Evolutionary conservation across 345 rosid species (phyloP), one percentile per base, ranked within the genome.

Genomic region (Orychophragmus violaceus): DNA sequence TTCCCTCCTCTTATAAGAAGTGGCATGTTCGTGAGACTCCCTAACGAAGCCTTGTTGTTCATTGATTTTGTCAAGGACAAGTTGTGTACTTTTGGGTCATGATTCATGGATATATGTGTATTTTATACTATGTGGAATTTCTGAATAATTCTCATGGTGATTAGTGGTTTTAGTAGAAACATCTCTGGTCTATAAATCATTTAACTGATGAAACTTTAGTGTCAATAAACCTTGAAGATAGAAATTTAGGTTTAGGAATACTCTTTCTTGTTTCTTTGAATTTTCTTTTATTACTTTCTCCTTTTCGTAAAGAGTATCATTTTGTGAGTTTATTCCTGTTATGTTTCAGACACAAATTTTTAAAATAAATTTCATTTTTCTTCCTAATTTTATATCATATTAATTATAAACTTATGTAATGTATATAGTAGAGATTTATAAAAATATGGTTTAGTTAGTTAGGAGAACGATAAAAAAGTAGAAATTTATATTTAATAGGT

Each of bases 1-100:
- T 78, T 78, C 2, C 75, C 86, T 10, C 84, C 71, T 4, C 24
- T 78, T 12, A 23, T 50, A 30, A 66, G 78, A 55, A 14, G 56
- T 1, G 77, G 74, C 8, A 33, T 64, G 39, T 18, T 42, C 13
- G 72, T 42, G 16, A 41, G 19, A 36, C 49, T 50, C 11, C 5
- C 70, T n/a, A 29, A 48, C 2, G 84, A 81, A 74, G 51, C 25
- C 9, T 59, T 33, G 23, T 8, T 58, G 39, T 25, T 33, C 32
- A 12, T 64, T 18, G 64, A 68, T 22, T 52, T 62, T 29, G 16
- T 75, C 42, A 69, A 51, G 23, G 35, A 13, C 6, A 36, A 6
- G 9, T 13, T 50, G 42, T 32, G 29, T 44, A 8, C 29, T 3
- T 62, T 42, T 59, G 17, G 28, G 39, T 64, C 48, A 3, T 66